These are phyloP conservation scores for Leccinum olivaceopallidum DNA, from an alignment of 768 basidiomycete species.

Conservation along the genomic window DNA sequence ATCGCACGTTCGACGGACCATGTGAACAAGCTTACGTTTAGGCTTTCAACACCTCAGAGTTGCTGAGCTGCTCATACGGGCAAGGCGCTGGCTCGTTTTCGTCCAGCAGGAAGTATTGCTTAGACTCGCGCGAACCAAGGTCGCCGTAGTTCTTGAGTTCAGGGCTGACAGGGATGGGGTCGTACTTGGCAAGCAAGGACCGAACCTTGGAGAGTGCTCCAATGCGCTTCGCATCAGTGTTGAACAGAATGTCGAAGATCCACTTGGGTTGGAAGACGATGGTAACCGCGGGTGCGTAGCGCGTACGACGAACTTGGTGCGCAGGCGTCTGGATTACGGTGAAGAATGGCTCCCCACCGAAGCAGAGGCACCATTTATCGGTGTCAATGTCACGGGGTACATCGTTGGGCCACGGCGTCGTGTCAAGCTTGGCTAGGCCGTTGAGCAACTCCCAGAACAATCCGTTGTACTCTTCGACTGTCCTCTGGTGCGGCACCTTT, in stretches of 20 bases:
- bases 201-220: constrained; percentile 22
- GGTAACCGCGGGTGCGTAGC: constrained; percentile 20
- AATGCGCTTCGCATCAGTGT: constrained; percentile 18
- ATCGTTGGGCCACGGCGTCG: constrained; percentile 16
- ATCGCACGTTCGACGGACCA: background rate
- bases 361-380: constrained; percentile 24
- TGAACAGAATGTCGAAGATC: constrained; percentile 27
- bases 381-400: constrained; percentile 24
- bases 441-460: constrained; percentile 24
- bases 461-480: constrained; percentile 21
- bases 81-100: constrained; percentile 23
- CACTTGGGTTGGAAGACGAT: constrained; percentile 28
- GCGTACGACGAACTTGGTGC: constrained; percentile 25
- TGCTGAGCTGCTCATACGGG: constrained; percentile 15
- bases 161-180: constrained; percentile 23
- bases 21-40: background rate
- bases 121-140: constrained; percentile 20
- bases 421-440: constrained; percentile 19
- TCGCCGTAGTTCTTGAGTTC: constrained; percentile 28
- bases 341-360: constrained; percentile 23
- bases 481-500: constrained; percentile 7
- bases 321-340: constrained; percentile 23
- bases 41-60: constrained; percentile 3
- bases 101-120: constrained; percentile 25
- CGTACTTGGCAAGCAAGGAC: constrained; percentile 18